Base-by-base conservation (phyloP, 2,329 filamentous ascomycete genomes). In the Aspergillus eucalypticola region DNA sequence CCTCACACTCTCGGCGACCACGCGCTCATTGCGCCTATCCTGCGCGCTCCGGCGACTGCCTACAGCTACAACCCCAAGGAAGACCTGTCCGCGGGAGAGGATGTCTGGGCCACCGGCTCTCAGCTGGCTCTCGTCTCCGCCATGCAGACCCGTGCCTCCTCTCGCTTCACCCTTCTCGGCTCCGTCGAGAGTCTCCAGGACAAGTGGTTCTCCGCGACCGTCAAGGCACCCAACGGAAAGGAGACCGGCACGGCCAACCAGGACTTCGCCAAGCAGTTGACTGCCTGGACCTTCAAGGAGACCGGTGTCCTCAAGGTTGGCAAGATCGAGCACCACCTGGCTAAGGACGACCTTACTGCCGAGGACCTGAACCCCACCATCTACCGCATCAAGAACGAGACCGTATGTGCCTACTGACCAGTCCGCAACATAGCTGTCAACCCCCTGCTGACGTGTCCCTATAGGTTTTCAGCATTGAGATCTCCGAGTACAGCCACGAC, bases 231-330 rank as follows among this genome's bases (percentile, higher is more conserved):
- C 11, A 71, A 78, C 51, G 82, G 81, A 59, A 87, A 86, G 72
- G 79, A 83, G 63, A 80, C 84, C 46, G 84, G 85, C 74, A 89
- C 91, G 11, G 85, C 84, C 67, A 99, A 99, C 80, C 85, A 87
- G 69, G 90, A 90, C 57, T 98, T 99, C 72, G 90, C 90, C 19
- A 89, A 90, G 78, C 87, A 90, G 71, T 77, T 99, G 59, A 88
- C 90, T n/a, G 90, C 86, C n/a, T 99, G 95, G 95, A 87, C 93
- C 0, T 99, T 99, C 83, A 88, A 96, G 79, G 95, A 99, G 81
- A 86, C 89, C 57, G 95, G 95, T 68, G 91, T 99, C 10, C 76
- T 99, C 68, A 89, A 90, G 69, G 90, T 96, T 69, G 91, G 91
- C 74, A 86, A 84, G 70, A 84, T 98, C 65, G 86, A 92, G 79